Base-by-base conservation (phyloP, 371 early-diverging fungal genomes). In the Rhizomucor pusillus region DNA sequence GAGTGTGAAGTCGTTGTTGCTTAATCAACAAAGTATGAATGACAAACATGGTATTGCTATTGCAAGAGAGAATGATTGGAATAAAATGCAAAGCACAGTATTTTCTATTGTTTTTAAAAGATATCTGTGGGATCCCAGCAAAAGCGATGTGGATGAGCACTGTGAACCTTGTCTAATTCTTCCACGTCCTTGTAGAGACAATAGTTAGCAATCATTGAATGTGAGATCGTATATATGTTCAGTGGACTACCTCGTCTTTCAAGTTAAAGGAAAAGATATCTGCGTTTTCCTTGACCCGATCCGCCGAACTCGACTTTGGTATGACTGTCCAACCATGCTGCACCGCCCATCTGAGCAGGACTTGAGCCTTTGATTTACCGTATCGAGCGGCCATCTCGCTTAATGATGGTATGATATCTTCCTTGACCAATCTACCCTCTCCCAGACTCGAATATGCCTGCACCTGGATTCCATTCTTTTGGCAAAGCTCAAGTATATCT, bases 391-490 rank as follows among this genome's bases (percentile, higher is more conserved):
- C 71, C 36, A 89, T 62, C 0, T 13, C 51, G 7, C 7, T 29
- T 7, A 29, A 7, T 5, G 29, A 29, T 2, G 67, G 49, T 12
- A 88, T 51, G 12, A 59, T 33, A 10, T 58, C 48, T 6, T 75
- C 79, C 7, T 74, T 66, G 12, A 90, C 57, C 0, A 92, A 65
- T 3, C 63, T 61, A 0, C 92, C 91, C 69, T 94, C 93, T 0
- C 98, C 99, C 3, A 98, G 75, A 56, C 90, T 88, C 3, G 94
- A 92, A 64, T 98, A 99, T 0, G 94, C 96, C 54, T 93, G 88
- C 5, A 93, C 75, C 16, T 74, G 74, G 9, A 78, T 78, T 0
- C 54, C 50, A 41, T 78, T 47, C 33, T 69, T 13, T 7, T 52
- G 24, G 19, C 80, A 80, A 1, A 71, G 33, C 1, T 54, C 50